Evolutionary conservation across 768 basidiomycete species (phyloP).

Genomic region (Rhizopogon vulgaris): DNA sequence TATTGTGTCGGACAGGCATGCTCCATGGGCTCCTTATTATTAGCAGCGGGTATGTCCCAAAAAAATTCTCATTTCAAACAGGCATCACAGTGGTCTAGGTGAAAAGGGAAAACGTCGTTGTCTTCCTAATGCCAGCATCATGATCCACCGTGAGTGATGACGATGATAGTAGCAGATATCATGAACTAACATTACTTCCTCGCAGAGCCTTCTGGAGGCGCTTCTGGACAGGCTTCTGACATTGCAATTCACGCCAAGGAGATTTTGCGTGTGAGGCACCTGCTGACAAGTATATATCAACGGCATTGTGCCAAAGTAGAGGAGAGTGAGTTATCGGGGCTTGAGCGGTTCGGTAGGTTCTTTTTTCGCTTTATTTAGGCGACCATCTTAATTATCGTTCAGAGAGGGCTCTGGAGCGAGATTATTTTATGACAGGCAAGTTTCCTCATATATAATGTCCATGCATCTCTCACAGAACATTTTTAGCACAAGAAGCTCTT

Average conservation of each 20-base stretch:
- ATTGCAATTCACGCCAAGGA: constrained; percentile 98
- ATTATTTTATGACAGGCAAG: constrained; percentile 91
- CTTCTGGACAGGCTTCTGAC: constrained; percentile 91
- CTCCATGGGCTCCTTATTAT: constrained; percentile 91
- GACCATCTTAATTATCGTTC: constrained; percentile 8
- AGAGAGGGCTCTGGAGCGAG: constrained; percentile 89
- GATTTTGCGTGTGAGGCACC: constrained; percentile 81
- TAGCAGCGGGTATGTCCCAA: constrained; percentile 61
- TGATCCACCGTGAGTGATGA: constrained; percentile 84
- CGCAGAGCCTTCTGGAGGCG: constrained; percentile 92
- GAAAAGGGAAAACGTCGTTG: constrained; percentile 89
- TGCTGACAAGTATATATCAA: constrained; percentile 86
- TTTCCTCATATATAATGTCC: constrained; percentile 7
- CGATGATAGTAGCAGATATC: neutral
- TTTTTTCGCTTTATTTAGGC: constrained; percentile 12
- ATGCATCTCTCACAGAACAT: constrained; percentile 15
- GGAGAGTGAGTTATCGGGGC: constrained; percentile 58
- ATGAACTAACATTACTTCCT: constrained; percentile 7
- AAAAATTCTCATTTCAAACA: constrained; percentile 6
- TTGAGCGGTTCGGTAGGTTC: constrained; percentile 72
- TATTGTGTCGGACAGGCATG: constrained; percentile 95
- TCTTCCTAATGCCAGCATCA: constrained; percentile 90
- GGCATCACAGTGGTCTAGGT: constrained; percentile 32
- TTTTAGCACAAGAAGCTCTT: constrained; percentile 76
- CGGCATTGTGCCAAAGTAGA: constrained; percentile 68